These are phyloP conservation scores for Penicillium lagena DNA, from an alignment of 495 filamentous ascomycete genomes.

Conservation along the genomic window DNA sequence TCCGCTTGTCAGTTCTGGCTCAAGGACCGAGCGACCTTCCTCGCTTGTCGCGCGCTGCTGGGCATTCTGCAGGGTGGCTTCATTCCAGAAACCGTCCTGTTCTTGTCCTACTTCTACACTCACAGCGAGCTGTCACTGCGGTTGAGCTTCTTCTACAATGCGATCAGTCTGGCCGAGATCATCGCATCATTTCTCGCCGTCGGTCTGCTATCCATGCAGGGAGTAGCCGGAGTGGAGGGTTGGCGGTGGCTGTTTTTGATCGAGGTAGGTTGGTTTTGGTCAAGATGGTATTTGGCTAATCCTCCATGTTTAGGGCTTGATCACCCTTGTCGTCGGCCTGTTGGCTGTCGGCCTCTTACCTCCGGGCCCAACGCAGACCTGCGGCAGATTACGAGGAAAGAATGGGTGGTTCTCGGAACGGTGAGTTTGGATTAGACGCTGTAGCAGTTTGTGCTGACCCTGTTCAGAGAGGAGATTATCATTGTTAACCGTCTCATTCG, in stretches of 20 bases:
- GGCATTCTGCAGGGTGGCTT: constrained; percentile 61
- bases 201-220: constrained; percentile 35
- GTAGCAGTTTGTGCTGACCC: too few species aligned
- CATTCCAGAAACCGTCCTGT: constrained; percentile 45
- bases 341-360: too few species aligned
- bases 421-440: too few species aligned
- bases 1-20: constrained; percentile 57
- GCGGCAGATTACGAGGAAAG: constrained; percentile 14
- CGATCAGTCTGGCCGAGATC: constrained; percentile 44
- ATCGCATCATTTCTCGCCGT: constrained; percentile 39
- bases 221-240: constrained; percentile 22
- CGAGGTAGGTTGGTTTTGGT: constrained; percentile 14
- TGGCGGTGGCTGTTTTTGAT: constrained; percentile 46
- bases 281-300: background rate
- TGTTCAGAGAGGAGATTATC: constrained; percentile 42
- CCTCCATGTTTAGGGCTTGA: constrained; percentile 21
- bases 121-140: constrained; percentile 54
- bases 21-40: constrained; percentile 53
- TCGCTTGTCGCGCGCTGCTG: constrained; percentile 53
- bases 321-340: constrained; percentile 48
- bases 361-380: too few species aligned
- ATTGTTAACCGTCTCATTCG: constrained; percentile 57
- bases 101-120: constrained; percentile 66
- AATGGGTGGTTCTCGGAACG: constrained; percentile 57
- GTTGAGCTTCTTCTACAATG: constrained; percentile 57